Base-by-base conservation (phyloP, 352 stramenopile species). In the Phytophthora meadii region DNA sequence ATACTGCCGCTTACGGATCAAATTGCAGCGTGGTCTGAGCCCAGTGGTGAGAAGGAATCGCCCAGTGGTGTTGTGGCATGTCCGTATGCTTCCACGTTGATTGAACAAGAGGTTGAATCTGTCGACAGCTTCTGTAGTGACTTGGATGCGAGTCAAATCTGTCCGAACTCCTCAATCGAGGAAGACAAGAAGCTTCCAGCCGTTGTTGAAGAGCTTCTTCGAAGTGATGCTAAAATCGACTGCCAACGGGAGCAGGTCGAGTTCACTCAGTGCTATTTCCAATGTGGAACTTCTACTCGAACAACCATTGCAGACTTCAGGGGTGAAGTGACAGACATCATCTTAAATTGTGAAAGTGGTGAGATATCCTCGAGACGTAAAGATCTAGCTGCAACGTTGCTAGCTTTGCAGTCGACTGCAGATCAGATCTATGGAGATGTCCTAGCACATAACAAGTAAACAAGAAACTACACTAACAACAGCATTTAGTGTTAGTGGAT, bases 371-470 rank as follows among this genome's bases (percentile, higher is more conserved):
- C 28, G 10, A 32, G 28, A 32, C 28, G 28, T 10, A 32, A 32
- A 32, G 28, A 10, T 7, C 28, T 32, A 32, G 28, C 28, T 32
- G 28, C 28, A 34, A 34, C 28, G 28, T 34, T 34, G 28, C 28
- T 34, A 34, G 28, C 28, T 1, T 34, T 34, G 28, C 28, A 34
- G 28, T 34, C 36, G 7, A 34, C 55, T 25, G 45, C 45, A 19
- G 55, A 56, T 9, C 34, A 51, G 14, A 64, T 56, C 37, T 64
- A 64, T 19, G 49, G 15, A 53, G 30, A 67, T 15, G 50, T 66
- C 5, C n/a, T 52, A 27, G 24, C 37, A 41, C 27, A 34, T 5
- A 34, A 45, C 24, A 50, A 32, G 30, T 45, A 51, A 3, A 22
- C 34, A 27, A 48, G 12, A 25, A 55, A 45, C 34, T 28, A 22